A percentile compares a stretch with the other conserved stretches of the same genome.
These are phyloP conservation scores for Geranium incanum DNA, from an alignment of 441 rosid genomes.

Conservation along the genomic window DNA sequence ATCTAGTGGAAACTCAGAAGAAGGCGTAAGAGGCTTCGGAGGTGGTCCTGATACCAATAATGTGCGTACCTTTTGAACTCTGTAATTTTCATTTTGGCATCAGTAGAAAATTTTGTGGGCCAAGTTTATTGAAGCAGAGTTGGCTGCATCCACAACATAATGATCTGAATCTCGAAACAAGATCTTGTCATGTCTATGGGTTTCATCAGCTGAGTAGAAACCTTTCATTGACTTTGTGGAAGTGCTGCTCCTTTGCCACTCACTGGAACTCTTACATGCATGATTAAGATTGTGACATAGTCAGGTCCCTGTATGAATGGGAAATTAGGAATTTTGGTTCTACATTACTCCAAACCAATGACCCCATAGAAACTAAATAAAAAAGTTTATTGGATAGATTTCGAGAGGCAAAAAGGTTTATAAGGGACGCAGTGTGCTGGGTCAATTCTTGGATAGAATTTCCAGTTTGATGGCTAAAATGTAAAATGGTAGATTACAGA, in stretches of 20 bases:
- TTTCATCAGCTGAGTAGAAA: neutral
- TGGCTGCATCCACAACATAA: neutral
- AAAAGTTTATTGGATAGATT: neutral
- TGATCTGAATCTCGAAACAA: neutral
- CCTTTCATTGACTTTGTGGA: neutral
- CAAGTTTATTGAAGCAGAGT: neutral
- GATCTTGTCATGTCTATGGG: neutral
- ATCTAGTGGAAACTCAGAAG: conserved; percentile 48
- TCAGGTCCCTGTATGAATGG: neutral
- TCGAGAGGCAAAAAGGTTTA: neutral
- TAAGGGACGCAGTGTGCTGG: neutral
- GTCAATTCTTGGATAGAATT: neutral
- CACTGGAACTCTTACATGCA: neutral
- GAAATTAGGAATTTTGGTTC: neutral
- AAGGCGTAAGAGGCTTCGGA: conserved; percentile 42
- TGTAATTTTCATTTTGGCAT: neutral
- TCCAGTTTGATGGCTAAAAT: neutral
- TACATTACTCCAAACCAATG: neutral
- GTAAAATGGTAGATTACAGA: neutral
- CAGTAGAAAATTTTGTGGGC: neutral
- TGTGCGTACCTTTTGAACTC: conserved; percentile 37
- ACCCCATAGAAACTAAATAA: neutral
- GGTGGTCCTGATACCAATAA: conserved; percentile 46
- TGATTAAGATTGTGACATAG: neutral
- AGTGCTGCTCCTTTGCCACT: neutral